A percentile compares a stretch with the other conserved stretches of the same genome.
Evolutionary conservation across 345 rosid species (phyloP).

Genomic region (Moringa oleifera): DNA sequence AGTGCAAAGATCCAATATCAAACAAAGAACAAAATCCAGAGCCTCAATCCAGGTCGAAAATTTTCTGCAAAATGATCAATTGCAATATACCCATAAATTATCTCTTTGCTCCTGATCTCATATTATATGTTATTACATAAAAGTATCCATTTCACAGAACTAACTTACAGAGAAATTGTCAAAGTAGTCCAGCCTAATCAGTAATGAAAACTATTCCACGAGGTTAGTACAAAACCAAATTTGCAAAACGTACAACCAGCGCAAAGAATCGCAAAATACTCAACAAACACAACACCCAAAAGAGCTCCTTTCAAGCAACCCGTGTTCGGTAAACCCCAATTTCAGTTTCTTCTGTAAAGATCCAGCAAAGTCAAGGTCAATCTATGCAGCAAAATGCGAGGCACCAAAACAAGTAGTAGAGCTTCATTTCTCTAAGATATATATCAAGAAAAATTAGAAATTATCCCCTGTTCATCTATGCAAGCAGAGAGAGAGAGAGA

Average conservation of each 20-base stretch:
- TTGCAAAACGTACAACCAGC: neutral
- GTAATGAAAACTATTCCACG: neutral
- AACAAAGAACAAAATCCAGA: constrained; percentile 5
- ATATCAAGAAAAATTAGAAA: neutral
- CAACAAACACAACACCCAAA: neutral
- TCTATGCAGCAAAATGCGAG: constrained; percentile 3
- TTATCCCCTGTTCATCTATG: neutral
- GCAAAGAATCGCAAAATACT: neutral
- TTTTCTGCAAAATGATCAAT: neutral
- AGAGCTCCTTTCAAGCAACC: constrained; percentile 5
- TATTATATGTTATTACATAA: constrained; percentile 5
- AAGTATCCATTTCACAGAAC: neutral
- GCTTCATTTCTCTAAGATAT: constrained; percentile 14
- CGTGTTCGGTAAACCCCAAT: constrained; percentile 26
- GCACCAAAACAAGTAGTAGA: neutral
- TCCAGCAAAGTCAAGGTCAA: constrained; percentile 13
- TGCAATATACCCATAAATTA: constrained; percentile 6
- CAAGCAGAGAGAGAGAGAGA: neutral
- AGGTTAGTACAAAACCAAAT: neutral
- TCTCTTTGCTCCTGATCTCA: constrained; percentile 3
- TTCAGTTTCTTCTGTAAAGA: constrained; percentile 11
- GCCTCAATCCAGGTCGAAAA: constrained; percentile 9
- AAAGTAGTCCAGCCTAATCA: neutral
- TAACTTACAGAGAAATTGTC: neutral
- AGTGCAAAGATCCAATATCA: constrained; percentile 27